phyloP scores from a whole-genome alignment of 768 basidiomycete genomes.

The Dioszegia aurantiaca region DNA sequence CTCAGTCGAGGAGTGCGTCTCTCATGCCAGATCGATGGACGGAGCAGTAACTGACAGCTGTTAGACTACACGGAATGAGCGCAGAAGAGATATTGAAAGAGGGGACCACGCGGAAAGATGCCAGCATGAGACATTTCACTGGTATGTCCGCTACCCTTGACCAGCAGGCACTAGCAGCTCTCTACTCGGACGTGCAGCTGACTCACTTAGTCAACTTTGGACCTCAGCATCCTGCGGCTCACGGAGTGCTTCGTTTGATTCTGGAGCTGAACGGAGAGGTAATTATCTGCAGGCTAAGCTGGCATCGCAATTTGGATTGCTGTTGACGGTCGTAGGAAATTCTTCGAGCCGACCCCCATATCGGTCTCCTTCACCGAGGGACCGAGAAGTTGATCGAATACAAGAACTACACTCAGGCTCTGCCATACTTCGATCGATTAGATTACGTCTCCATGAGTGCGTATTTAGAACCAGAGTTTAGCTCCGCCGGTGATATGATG shows the following conservation, averaged over 20 bases:
- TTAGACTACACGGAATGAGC: conserved; percentile 65
- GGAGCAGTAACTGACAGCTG: conserved; percentile 6
- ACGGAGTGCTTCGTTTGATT: conserved; percentile 96
- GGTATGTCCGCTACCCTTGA: conserved; percentile 56
- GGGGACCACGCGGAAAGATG: conserved; percentile 66
- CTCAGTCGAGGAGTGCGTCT: conserved; percentile 51
- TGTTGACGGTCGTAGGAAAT: conserved; percentile 39
- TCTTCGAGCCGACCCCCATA: conserved; percentile 60
- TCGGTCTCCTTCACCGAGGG: conserved; percentile 92
- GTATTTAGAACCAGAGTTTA: too few relatives aligned
- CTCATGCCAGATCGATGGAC: not conserved
- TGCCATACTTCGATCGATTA: conserved; percentile 97
- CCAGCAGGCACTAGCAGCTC: conserved; percentile 8
- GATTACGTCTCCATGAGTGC: conserved; percentile 99
- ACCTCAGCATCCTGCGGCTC: conserved; percentile 97
- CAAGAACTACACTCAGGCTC: conserved; percentile 95
- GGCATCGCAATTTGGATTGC: conserved; percentile 50
- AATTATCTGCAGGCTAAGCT: conserved; percentile 6
- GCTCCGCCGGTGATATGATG: not conserved
- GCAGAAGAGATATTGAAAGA: conserved; percentile 78
- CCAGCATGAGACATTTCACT: conserved; percentile 88
- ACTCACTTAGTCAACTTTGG: conserved; percentile 78
- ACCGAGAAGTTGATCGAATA: conserved; percentile 99
- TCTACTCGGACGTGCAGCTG: not conserved
- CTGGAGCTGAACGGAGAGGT: conserved; percentile 94